phyloP scores from a whole-genome alignment of 2,329 filamentous ascomycete species.

The Aureobasidium musti region DNA sequence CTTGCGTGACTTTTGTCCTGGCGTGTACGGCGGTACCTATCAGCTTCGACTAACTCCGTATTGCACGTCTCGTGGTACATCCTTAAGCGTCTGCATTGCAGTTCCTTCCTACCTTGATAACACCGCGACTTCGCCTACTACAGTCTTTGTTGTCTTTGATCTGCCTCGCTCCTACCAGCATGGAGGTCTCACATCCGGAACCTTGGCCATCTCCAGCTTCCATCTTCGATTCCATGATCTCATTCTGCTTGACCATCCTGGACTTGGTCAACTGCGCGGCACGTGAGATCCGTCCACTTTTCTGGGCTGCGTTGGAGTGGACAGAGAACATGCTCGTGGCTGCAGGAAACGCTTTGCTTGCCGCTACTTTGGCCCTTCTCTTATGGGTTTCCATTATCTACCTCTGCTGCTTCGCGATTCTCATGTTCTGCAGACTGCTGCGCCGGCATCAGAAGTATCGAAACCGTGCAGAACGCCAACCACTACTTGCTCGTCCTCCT shows the following conservation, averaged over 20 bases:
- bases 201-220: neutral
- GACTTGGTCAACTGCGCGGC: neutral
- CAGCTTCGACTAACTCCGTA: neutral
- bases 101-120: neutral
- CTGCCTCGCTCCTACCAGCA: neutral
- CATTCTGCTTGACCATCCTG: neutral
- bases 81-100: conserved; percentile 1
- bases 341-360: conserved; percentile 8
- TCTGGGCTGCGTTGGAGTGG: conserved; percentile 1
- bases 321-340: neutral
- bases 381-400: conserved; percentile 22
- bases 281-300: neutral
- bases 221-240: conserved; percentile 7
- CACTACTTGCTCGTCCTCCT: neutral
- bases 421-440: conserved; percentile 1
- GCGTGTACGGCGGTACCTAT: conserved; percentile 7
- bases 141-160: neutral
- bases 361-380: neutral
- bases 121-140: neutral
- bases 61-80: conserved; percentile 24
- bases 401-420: conserved; percentile 12
- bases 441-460: neutral
- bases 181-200: neutral
- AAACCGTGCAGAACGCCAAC: neutral
- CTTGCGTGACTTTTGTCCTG: conserved; percentile 18